Evolutionary conservation across 352 stramenopile species (phyloP).

Genomic region (Pythium sp.): DNA sequence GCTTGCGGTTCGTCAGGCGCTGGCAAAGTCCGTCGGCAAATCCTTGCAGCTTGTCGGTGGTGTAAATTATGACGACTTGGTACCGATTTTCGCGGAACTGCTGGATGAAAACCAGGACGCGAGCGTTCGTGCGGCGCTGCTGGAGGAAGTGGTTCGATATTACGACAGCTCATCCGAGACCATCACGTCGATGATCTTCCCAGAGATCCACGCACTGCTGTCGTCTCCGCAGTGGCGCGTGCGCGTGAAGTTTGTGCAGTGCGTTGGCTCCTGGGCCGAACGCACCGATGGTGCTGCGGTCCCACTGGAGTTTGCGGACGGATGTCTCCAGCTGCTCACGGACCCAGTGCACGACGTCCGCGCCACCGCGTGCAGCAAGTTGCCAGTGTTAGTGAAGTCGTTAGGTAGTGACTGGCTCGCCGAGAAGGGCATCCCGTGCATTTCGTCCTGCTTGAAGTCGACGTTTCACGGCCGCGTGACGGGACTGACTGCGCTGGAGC

Average conservation of each 20-base stretch:
- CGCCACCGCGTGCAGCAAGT: slow-evolving; percentile 51
- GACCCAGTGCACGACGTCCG: slow-evolving; percentile 79
- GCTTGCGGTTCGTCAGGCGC: slow-evolving; percentile 65
- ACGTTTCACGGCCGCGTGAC: slow-evolving; percentile 77
- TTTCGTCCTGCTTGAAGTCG: slow-evolving; percentile 60
- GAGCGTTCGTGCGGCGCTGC: slow-evolving; percentile 68
- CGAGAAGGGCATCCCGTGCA: slow-evolving; percentile 61
- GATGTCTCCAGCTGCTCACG: slow-evolving; percentile 60
- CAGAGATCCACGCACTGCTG: slow-evolving; percentile 60
- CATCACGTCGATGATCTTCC: slow-evolving; percentile 67
- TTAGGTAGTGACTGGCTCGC: slow-evolving; percentile 77
- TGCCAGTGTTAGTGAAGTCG: slow-evolving; percentile 61
- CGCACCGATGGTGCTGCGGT: slow-evolving; percentile 54
- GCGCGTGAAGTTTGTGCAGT: slow-evolving; percentile 85
- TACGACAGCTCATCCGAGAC: slow-evolving; percentile 66
- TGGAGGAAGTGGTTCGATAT: slow-evolving; percentile 82
- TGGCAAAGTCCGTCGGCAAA: slow-evolving; percentile 75
- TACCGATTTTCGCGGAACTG: slow-evolving; percentile 82
- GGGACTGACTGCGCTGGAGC: slow-evolving; percentile 63
- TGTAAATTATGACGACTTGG: slow-evolving; percentile 75
- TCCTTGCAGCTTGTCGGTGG: slow-evolving; percentile 65
- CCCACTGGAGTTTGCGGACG: slow-evolving; percentile 66
- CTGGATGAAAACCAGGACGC: slow-evolving; percentile 79
- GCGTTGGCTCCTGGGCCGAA: slow-evolving; percentile 76
- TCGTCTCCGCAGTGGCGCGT: slow-evolving; percentile 79